Evolutionary conservation across 2,329 filamentous ascomycete species (phyloP).

Genomic region (Xylaria digitata): DNA sequence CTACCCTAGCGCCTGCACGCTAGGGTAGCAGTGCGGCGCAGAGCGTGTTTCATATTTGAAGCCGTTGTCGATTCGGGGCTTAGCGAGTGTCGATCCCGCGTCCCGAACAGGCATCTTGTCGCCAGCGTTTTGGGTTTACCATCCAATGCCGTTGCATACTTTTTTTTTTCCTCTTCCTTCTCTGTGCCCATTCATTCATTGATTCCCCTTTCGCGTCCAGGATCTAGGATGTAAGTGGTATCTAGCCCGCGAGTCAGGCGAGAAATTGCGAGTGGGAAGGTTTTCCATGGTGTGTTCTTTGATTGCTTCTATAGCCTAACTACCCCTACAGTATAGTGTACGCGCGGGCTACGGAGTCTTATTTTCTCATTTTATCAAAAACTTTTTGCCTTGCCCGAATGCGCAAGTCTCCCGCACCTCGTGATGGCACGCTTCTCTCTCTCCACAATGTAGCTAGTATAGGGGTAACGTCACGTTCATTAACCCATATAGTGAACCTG

Average conservation of each 20-base stretch:
- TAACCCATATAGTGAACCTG: too few species aligned
- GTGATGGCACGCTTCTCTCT: slow-evolving; percentile 14
- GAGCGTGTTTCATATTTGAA: slow-evolving; percentile 49
- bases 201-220: not conserved
- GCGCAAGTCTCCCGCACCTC: slow-evolving; percentile 15
- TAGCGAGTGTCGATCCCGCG: slow-evolving; percentile 39
- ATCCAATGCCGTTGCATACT: not conserved
- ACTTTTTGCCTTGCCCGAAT: too few species aligned
- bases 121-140: slow-evolving; percentile 15
- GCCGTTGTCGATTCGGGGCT: slow-evolving; percentile 37
- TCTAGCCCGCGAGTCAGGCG: slow-evolving; percentile 6
- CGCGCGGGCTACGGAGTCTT: not conserved
- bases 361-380: not conserved
- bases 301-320: slow-evolving; percentile 7
- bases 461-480: too few species aligned
- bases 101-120: slow-evolving; percentile 40
- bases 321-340: not conserved
- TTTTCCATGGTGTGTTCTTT: slow-evolving; percentile 14
- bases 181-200: not conserved
- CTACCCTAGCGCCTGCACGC: slow-evolving; percentile 17
- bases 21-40: slow-evolving; percentile 43
- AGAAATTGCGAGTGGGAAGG: not conserved
- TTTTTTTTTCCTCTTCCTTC: too few species aligned
- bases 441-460: slow-evolving; percentile 4
- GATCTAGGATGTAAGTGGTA: slow-evolving; percentile 9